Conservation (phyloP, 2,329 filamentous ascomycete species). For the Apiospora aurea region DNA sequence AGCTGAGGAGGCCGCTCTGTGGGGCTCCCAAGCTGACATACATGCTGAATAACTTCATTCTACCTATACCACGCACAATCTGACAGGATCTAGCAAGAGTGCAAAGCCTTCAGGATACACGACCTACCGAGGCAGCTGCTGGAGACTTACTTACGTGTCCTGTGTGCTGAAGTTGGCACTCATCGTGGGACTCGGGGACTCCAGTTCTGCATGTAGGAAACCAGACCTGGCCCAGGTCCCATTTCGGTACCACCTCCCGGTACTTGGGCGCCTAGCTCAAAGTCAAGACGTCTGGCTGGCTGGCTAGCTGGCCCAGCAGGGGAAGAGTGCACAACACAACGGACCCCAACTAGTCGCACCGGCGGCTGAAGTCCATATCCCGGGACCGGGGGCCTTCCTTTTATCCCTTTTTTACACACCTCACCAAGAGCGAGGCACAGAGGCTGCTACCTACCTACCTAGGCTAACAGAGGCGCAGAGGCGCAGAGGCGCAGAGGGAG, state of each 20-base stretch:
- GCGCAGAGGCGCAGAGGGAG: neutral
- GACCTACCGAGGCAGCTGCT: neutral
- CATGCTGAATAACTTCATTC: neutral
- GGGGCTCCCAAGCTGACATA: conserved; percentile 1
- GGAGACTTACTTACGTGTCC: conserved; percentile 7
- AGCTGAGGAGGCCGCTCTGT: neutral
- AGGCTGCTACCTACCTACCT: too few species aligned
- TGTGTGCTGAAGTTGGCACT: conserved; percentile 6
- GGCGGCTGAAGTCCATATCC: conserved; percentile 9
- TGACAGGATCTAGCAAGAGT: neutral
- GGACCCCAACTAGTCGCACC: neutral
- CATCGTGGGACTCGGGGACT: conserved; percentile 2
- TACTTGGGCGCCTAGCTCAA: conserved; percentile 16
- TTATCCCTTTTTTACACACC: too few species aligned
- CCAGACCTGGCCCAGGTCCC: conserved; percentile 7
- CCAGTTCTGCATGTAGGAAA: conserved; percentile 12
- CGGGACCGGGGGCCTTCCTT: conserved; percentile 17
- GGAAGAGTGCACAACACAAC: conserved; percentile 9
- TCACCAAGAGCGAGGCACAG: neutral
- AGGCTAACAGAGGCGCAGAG: neutral
- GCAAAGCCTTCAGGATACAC: neutral
- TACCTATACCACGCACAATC: neutral
- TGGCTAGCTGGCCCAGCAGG: conserved; percentile 1
- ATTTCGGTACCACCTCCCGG: neutral
- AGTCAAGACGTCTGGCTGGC: conserved; percentile 13